Conservation (phyloP, 345 rosid genomes). For the Boechera stricta region DNA sequence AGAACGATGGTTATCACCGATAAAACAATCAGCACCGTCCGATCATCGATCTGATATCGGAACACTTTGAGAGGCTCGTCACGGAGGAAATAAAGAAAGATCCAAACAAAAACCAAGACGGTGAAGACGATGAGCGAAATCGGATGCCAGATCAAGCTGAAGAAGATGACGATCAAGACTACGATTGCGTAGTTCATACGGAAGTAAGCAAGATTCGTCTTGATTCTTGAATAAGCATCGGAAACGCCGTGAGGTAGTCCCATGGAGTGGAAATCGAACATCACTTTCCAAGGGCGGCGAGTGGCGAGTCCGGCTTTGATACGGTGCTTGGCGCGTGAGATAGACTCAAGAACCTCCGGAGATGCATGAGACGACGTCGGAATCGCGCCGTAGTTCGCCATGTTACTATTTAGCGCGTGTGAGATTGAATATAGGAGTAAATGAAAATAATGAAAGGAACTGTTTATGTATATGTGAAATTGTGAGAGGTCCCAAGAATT, state of each 20-base stretch:
- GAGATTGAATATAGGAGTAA: constrained; percentile 6
- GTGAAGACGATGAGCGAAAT: constrained; percentile 74
- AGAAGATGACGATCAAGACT: constrained; percentile 58
- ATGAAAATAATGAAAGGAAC: constrained; percentile 10
- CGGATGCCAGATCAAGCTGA: constrained; percentile 74
- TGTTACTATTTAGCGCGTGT: constrained; percentile 17
- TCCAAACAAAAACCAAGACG: constrained; percentile 66
- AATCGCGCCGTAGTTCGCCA: constrained; percentile 82
- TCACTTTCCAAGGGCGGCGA: constrained; percentile 72
- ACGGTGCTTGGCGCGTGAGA: constrained; percentile 69
- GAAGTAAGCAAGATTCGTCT: constrained; percentile 58
- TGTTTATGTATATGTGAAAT: constrained; percentile 2
- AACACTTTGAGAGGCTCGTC: constrained; percentile 71
- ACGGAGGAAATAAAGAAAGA: constrained; percentile 74
- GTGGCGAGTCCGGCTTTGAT: constrained; percentile 62
- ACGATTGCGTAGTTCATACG: constrained; percentile 71
- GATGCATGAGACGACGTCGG: constrained; percentile 67
- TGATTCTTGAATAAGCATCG: constrained; percentile 53
- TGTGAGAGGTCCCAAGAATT: constrained; percentile 9
- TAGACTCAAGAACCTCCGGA: constrained; percentile 46
- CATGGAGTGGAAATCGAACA: constrained; percentile 61
- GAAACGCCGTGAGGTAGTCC: constrained; percentile 48
- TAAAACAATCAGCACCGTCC: constrained; percentile 53
- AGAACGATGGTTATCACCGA: constrained; percentile 60
- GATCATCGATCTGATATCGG: constrained; percentile 59